phyloP scores from a whole-genome alignment of 331 rosid species.

The Saraca asoca region DNA sequence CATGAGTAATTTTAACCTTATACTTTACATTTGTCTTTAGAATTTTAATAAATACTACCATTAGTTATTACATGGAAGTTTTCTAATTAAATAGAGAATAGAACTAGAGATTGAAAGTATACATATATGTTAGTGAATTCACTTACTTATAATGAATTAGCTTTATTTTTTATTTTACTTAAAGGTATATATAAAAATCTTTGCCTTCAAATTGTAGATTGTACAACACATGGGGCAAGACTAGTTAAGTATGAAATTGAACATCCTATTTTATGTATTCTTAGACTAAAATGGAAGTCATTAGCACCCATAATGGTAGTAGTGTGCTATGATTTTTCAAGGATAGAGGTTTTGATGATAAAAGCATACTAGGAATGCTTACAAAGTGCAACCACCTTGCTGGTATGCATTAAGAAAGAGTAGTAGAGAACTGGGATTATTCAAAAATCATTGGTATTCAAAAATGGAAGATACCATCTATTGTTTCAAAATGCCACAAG shows the following conservation, averaged over 20 bases:
- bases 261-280: conserved; percentile 16
- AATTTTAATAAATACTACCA: too few relatives aligned
- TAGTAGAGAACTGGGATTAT: conserved; percentile 80
- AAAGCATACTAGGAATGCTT: conserved; percentile 61
- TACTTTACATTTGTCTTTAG: too few relatives aligned
- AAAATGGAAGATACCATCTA: conserved; percentile 74
- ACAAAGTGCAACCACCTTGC: conserved; percentile 75
- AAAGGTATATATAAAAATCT: too few relatives aligned
- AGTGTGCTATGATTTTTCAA: conserved; percentile 86
- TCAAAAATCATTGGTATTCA: conserved; percentile 72
- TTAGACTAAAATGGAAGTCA: conserved; percentile 45
- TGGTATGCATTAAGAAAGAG: conserved; percentile 56
- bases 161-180: too few relatives aligned
- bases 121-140: too few relatives aligned
- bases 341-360: conserved; percentile 88
- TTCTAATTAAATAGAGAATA: too few relatives aligned
- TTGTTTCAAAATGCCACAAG: conserved; percentile 87
- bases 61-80: too few relatives aligned
- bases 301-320: conserved; percentile 52
- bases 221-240: too few relatives aligned
- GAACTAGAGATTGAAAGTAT: too few relatives aligned
- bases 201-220: too few relatives aligned
- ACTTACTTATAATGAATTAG: too few relatives aligned
- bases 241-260: conserved; percentile 11
- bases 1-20: too few relatives aligned